Base-by-base conservation (phyloP, 1,139 yeast genomes). In the Yamadazyma trypodendri region DNA sequence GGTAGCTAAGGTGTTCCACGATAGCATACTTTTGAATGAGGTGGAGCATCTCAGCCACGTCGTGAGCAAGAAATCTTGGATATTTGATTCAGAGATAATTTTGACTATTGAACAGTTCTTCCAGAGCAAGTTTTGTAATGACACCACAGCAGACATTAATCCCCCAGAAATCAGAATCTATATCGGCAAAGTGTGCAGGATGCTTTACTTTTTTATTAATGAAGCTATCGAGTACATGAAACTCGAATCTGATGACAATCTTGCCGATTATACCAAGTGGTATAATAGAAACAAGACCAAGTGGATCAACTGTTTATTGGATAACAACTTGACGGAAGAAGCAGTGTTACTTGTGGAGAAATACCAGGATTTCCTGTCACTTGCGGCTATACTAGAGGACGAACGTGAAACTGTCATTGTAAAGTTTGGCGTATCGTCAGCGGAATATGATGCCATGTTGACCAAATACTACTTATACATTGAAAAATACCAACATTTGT, bases 331-430 rank as follows among this genome's bases (percentile, higher is more conserved):
- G 38, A 60, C 68, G 18, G 61, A 61, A 8, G 79, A 79, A 28
- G 87, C 90, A 0, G 58, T 82, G 14, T 62, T 65, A n/a, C 68
- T 88, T 31, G 77, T 88, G 1, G 95, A 87, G 50, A 65, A 68
- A 24, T 84, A 80, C 54, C 59, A 65, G 17, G 95, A 88, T 54
- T 73, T 84, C 50, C 65, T 76, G 16, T 77, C 90, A 1, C 62
- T 89, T 31, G 84, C 81, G 0, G 78, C 76, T 43, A 75, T 88
- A 6, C 62, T 85, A 20, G 84, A 80, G 34, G 66, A 72, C 17
- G 79, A 80, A 46, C 65, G 78, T 44, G 69, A 62, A 20, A 48
- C 43, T 14, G 56, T 70, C 1, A 39, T 55, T 6, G 58, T 52
- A 20, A 57, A 53, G n/a, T 59, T 58, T 17, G 56, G 60, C 1